Evolutionary conservation across 495 filamentous ascomycete species (phyloP).

Genomic region (Echria macrotheca): DNA sequence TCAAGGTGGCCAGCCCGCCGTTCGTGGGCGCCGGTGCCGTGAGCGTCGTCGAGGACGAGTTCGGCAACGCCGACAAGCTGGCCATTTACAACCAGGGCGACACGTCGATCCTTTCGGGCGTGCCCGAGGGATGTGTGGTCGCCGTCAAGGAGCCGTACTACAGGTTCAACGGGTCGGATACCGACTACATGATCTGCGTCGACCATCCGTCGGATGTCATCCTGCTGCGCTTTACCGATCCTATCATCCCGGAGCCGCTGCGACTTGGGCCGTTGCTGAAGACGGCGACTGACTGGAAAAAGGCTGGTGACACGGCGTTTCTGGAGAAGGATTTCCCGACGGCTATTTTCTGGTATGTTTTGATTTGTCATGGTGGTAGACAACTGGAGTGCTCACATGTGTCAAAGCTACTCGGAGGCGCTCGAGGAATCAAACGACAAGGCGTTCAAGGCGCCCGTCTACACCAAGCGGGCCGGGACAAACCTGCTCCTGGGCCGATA

Average conservation of each 20-base stretch:
- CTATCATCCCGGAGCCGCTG: conserved; percentile 26
- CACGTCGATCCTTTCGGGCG: conserved; percentile 29
- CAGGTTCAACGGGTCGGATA: conserved; percentile 34
- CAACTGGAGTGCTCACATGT: too few species aligned
- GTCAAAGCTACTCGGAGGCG: conserved; percentile 32
- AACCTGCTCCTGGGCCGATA: conserved; percentile 40
- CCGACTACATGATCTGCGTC: conserved; percentile 44
- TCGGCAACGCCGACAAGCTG: conserved; percentile 38
- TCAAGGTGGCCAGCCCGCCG: conserved; percentile 37
- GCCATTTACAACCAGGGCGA: conserved; percentile 42
- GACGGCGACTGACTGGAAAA: conserved; percentile 30
- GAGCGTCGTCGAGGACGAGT: conserved; percentile 47
- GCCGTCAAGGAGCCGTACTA: conserved; percentile 52
- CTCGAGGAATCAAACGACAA: conserved; percentile 17
- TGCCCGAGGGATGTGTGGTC: conserved; percentile 31
- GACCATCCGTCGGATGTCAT: conserved; percentile 49
- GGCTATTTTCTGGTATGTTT: conserved; percentile 29
- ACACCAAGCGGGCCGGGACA: conserved; percentile 44
- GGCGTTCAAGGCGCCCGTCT: conserved; percentile 18
- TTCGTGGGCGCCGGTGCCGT: conserved; percentile 39
- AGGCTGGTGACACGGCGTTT: conserved; percentile 29
- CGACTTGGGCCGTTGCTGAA: conserved; percentile 24
- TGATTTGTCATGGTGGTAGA: not conserved
- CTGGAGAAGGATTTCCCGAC: conserved; percentile 30
- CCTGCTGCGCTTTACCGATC: conserved; percentile 19